Evolutionary conservation across 1,284 basidiomycete species (phyloP), one percentile per base, ranked within the genome.

Genomic region (Ganoderma sinense): DNA sequence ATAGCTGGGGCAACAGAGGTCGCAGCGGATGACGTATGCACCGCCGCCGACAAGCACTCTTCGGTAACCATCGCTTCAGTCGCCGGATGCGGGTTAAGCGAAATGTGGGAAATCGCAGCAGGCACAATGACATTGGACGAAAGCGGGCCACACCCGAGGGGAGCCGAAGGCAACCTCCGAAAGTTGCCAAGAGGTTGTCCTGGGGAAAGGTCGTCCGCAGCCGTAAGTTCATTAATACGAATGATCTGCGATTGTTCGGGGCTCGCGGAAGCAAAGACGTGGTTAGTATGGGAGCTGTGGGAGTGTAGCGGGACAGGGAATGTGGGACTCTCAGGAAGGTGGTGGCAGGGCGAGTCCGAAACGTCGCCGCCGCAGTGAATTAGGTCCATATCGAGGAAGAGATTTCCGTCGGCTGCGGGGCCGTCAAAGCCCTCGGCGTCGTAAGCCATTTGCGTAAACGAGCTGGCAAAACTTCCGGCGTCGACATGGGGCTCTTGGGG

Each of bases 391-490:
- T 80, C 78, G 26, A 68, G 67, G 45, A 79, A 75, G 0, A 77
- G 60, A 45, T 79, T 69, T 45, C 75, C 74, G 62, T 79, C 76
- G 8, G 62, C 70, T 11, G 33, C 43, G 3, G 70, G 71, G 6
- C 77, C 77, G 23, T 77, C 75, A 64, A 77, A 79, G 2, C 76
- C 78, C 70, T 78, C 71, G 26, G 77, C 75, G 16, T 68, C 69
- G 51, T 62, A 70, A 1, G 76, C 70, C 10, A 79, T 69, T 20
- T 74, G 64, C 4, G 45, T 55, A 51, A 78, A 79, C 4, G 53
- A 51, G 26, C 20, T n/a, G 67, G 65, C 23, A 29, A 10, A 31
- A 4, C 20, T 14, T 5, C 4, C 18, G 39, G 2, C 14, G 8
- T 45, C 40, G 43, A 26, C 33, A 10, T 55, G 36, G 41, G 20